A percentile compares a stretch with the other conserved stretches of the same genome.
Evolutionary conservation across 768 basidiomycete genomes (phyloP).

Genomic region (Tephrocybe rancida): DNA sequence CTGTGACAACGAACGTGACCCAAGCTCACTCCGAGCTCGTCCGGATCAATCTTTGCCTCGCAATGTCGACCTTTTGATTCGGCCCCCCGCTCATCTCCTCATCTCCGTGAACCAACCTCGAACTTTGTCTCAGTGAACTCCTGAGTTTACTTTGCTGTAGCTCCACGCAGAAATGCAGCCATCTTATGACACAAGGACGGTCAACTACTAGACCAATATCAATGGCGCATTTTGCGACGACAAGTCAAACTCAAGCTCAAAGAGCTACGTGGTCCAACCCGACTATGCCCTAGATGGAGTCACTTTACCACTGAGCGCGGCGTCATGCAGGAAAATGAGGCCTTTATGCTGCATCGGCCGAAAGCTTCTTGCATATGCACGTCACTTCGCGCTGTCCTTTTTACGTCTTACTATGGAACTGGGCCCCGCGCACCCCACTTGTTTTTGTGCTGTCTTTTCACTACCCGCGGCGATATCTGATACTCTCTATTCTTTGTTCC

Average conservation of each 20-base stretch:
- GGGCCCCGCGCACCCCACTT: background rate
- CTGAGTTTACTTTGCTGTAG: no score
- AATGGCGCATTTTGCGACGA: background rate
- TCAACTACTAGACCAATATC: background rate
- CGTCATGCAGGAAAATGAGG: slow-evolving; percentile 9
- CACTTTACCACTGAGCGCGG: background rate
- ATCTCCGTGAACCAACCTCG: no score
- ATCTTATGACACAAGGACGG: no score
- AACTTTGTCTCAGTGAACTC: no score
- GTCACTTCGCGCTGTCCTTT: background rate
- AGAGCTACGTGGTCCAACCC: background rate
- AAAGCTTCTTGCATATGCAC: background rate
- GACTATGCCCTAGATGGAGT: background rate
- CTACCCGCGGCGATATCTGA: background rate
- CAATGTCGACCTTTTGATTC: no score
- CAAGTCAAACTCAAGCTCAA: background rate
- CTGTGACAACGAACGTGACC: no score
- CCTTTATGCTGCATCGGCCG: background rate
- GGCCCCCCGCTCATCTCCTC: no score
- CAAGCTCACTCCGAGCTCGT: background rate
- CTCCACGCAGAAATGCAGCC: no score
- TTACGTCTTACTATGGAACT: slow-evolving; percentile 2
- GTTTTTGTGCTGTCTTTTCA: background rate
- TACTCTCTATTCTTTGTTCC: no score
- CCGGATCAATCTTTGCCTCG: no score